Evolutionary conservation across 768 basidiomycete species (phyloP).

Genomic region (Daedaleopsis nitida): DNA sequence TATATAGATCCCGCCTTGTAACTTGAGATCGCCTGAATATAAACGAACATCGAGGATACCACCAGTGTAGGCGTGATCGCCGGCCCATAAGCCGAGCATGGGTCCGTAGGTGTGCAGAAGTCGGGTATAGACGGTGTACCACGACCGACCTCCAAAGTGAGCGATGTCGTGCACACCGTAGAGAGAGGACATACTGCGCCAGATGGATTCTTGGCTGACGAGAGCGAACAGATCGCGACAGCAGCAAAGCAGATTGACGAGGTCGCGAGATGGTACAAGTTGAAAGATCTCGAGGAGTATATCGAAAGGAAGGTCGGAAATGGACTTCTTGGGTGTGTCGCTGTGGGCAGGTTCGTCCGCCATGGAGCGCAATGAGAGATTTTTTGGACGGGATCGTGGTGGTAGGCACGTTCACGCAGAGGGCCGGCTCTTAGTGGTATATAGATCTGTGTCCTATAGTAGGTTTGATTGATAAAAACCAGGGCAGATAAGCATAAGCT

Average conservation of each 20-base stretch:
- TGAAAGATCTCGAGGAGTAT: slow-evolving; percentile 8
- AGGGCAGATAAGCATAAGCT: background rate
- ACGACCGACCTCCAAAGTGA: slow-evolving; percentile 20
- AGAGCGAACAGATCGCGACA: slow-evolving; percentile 11
- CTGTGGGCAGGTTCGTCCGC: background rate
- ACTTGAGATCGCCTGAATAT: background rate
- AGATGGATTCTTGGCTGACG: slow-evolving; percentile 12
- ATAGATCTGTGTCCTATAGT: background rate
- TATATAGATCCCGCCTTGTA: slow-evolving; percentile 14
- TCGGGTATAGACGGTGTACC: slow-evolving; percentile 16
- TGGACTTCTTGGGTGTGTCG: background rate
- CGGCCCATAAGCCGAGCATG: slow-evolving; percentile 23
- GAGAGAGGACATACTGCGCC: slow-evolving; percentile 11
- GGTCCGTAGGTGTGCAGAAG: slow-evolving; percentile 19
- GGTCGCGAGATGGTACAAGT: slow-evolving; percentile 3
- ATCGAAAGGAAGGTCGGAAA: slow-evolving; percentile 10
- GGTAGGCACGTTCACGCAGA: background rate
- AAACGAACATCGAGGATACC: slow-evolving; percentile 16
- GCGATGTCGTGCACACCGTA: slow-evolving; percentile 14
- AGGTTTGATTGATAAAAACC: background rate
- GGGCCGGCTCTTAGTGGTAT: background rate
- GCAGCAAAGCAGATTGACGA: slow-evolving; percentile 15
- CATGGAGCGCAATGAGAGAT: background rate
- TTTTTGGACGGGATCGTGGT: background rate
- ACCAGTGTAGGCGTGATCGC: slow-evolving; percentile 23